Evolutionary conservation across 345 rosid genomes (phyloP).

Genomic region (Theobroma cacao): DNA sequence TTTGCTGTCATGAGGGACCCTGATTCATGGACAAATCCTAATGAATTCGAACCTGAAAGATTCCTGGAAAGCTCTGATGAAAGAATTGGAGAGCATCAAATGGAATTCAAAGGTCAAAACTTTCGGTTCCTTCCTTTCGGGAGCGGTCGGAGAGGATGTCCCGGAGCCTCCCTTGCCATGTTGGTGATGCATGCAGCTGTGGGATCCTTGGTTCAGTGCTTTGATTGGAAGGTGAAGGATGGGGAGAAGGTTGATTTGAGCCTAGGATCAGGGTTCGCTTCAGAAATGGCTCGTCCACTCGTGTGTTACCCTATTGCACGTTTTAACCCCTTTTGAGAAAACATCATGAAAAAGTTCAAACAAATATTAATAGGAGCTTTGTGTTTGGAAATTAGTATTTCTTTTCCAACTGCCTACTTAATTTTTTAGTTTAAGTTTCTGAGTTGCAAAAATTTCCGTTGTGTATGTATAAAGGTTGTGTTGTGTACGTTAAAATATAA

Average conservation of each 20-base stretch:
- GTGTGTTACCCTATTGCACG: constrained; percentile 27
- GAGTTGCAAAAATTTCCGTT: background rate
- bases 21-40: constrained; percentile 33
- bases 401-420: background rate
- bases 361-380: background rate
- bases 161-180: constrained; percentile 58
- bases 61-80: constrained; percentile 26
- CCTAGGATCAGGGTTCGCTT: constrained; percentile 32
- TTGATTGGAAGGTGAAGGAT: constrained; percentile 35
- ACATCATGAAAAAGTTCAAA: background rate
- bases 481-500: too few relatives aligned
- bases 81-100: constrained; percentile 45
- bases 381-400: background rate
- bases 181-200: constrained; percentile 42
- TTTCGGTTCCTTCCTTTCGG: constrained; percentile 59
- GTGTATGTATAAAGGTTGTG: background rate
- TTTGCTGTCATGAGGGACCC: constrained; percentile 50
- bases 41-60: constrained; percentile 39
- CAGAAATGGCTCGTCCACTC: constrained; percentile 40
- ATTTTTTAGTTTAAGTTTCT: background rate
- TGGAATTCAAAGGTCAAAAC: constrained; percentile 61
- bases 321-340: background rate
- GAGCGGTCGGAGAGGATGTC: constrained; percentile 58
- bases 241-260: constrained; percentile 32
- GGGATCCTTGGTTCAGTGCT: constrained; percentile 36